Conservation (phyloP, 352 stramenopile genomes). For the Phytophthora sp. region DNA sequence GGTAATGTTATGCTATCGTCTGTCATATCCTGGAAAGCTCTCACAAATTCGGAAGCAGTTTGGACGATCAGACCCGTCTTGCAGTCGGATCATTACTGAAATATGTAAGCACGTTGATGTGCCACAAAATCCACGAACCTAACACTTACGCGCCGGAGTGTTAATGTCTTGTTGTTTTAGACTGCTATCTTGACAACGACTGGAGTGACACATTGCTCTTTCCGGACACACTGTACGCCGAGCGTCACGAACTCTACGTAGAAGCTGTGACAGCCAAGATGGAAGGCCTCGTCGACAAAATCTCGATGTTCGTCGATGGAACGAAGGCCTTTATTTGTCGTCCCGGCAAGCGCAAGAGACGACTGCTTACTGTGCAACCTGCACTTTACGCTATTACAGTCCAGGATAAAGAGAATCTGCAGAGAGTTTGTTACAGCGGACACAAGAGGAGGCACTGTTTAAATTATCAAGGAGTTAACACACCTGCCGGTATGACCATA, state of each 20-base stretch:
- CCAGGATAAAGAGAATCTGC: conserved; percentile 4
- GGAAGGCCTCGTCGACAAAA: background rate
- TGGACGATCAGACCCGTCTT: background rate
- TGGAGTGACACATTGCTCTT: conserved; percentile 5
- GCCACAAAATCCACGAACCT: background rate
- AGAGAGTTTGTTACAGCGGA: conserved; percentile 13
- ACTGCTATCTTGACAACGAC: conserved; percentile 8
- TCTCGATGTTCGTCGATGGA: conserved; percentile 5
- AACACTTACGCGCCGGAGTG: too few species aligned
- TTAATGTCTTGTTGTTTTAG: too few species aligned
- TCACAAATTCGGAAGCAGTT: conserved; percentile 10
- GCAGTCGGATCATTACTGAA: conserved; percentile 9
- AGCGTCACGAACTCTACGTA: background rate
- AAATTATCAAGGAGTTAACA: conserved; percentile 12
- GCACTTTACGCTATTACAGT: background rate
- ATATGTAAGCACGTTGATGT: background rate
- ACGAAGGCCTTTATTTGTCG: conserved; percentile 14
- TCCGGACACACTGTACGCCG: background rate
- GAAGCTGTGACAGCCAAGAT: background rate
- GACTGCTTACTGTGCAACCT: background rate
- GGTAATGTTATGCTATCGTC: conserved; percentile 7
- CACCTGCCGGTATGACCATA: conserved; percentile 12
- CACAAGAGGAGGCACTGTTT: conserved; percentile 8
- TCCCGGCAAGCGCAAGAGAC: background rate
- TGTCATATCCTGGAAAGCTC: conserved; percentile 8